phyloP scores from a whole-genome alignment of 1,139 yeast genomes.

The Geotrichum australiense region DNA sequence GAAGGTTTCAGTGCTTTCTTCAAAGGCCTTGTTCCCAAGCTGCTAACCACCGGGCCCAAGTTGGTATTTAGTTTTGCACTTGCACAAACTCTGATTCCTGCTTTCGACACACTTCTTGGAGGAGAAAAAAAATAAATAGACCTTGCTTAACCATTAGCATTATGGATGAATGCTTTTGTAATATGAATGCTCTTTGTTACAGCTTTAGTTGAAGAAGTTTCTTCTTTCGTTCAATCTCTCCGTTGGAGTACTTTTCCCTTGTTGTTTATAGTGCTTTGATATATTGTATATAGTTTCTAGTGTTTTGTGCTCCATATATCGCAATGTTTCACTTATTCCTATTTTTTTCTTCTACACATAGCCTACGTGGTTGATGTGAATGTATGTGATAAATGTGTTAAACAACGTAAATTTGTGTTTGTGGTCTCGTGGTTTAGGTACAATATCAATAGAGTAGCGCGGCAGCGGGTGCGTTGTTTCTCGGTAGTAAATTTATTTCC shows the following conservation, averaged over 20 bases:
- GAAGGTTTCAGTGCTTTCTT: constrained; percentile 82
- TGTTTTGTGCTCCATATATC: background rate
- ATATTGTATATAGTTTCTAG: background rate
- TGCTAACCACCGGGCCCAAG: constrained; percentile 96
- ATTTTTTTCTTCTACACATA: background rate
- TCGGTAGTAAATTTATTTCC: too few species aligned
- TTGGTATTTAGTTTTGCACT: constrained; percentile 93
- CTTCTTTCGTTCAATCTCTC: constrained; percentile 4
- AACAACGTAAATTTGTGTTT: too few species aligned
- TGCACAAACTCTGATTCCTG: constrained; percentile 95
- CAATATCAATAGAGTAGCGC: too few species aligned
- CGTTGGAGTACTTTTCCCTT: background rate
- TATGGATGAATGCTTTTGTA: background rate
- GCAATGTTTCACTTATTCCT: too few species aligned
- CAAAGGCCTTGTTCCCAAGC: constrained; percentile 94
- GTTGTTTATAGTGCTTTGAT: background rate
- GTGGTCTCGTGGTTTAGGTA: too few species aligned
- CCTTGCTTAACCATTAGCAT: background rate
- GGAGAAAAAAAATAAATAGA: constrained; percentile 9
- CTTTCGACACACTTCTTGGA: constrained; percentile 59
- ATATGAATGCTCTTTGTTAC: constrained; percentile 5
- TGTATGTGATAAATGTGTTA: too few species aligned
- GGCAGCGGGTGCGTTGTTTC: too few species aligned
- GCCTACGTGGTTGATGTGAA: too few species aligned
- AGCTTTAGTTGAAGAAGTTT: background rate